Percentiles rank a stretch among this genome's conserved stretches.
Conservation (phyloP, 495 filamentous ascomycete genomes). For the Aspergillus mulundensis region DNA sequence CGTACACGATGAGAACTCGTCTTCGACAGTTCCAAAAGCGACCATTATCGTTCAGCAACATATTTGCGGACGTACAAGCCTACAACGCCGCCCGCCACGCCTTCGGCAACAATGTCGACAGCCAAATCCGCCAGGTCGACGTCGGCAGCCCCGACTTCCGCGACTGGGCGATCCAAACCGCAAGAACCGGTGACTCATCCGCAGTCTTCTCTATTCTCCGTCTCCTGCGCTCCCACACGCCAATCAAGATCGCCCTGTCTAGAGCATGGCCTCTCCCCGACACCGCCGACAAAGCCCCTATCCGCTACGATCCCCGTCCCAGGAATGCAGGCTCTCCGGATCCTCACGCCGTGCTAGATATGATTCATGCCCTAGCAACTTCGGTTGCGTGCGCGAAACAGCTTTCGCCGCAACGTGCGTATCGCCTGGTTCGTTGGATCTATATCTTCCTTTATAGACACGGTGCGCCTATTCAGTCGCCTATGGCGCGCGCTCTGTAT, state of each 20-base stretch:
- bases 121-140: conserved; percentile 32
- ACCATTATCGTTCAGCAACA: conserved; percentile 24
- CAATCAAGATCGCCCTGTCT: conserved; percentile 36
- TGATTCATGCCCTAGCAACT: conserved; percentile 38
- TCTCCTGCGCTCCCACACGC: conserved; percentile 35
- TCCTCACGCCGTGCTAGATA: conserved; percentile 33
- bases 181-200: conserved; percentile 30
- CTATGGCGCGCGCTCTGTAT: conserved; percentile 41
- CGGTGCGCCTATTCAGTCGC: conserved; percentile 35
- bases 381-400: conserved; percentile 30
- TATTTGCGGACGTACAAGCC: conserved; percentile 25
- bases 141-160: conserved; percentile 30
- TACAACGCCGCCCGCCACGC: conserved; percentile 24
- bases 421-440: conserved; percentile 36
- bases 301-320: conserved; percentile 28
- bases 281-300: conserved; percentile 28
- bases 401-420: conserved; percentile 34
- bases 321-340: conserved; percentile 26
- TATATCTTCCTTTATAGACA: conserved; percentile 35
- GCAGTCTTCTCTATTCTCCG: conserved; percentile 32
- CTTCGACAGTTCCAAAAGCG: conserved; percentile 29
- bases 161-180: conserved; percentile 26
- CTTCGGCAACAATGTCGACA: conserved; percentile 29
- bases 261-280: conserved; percentile 30
- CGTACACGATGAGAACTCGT: conserved; percentile 21